Percentiles rank a stretch among this genome's conserved stretches.
Evolutionary conservation across 306 rosid species (phyloP).

Genomic region (Prunus campanulata): DNA sequence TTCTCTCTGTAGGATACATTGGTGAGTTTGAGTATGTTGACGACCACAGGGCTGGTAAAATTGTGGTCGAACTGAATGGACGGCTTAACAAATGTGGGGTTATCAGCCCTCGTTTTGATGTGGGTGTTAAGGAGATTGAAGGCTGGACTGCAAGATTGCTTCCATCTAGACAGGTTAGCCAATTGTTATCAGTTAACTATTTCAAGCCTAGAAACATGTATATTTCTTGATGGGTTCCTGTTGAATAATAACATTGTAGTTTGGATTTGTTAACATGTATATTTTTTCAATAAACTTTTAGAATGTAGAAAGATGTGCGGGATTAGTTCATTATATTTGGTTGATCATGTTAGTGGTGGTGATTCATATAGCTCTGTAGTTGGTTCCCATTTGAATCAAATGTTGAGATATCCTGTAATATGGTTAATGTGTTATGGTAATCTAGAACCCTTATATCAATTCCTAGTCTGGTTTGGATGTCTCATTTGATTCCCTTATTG

Average conservation of each 20-base stretch:
- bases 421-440: neutral
- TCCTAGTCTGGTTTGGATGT: neutral
- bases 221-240: neutral
- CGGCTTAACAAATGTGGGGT: constrained; percentile 67
- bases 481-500: neutral
- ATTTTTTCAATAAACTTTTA: neutral
- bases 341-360: neutral
- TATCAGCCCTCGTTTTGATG: constrained; percentile 68
- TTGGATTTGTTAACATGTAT: neutral
- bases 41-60: constrained; percentile 63
- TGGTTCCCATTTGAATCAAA: neutral
- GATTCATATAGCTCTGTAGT: neutral
- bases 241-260: too few species aligned
- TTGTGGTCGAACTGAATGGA: constrained; percentile 64
- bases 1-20: constrained; percentile 42
- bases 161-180: constrained; percentile 64
- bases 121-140: constrained; percentile 61
- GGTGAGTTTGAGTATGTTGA: constrained; percentile 67
- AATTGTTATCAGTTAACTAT: neutral
- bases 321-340: neutral
- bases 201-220: neutral
- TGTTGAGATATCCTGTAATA: neutral
- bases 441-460: neutral
- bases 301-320: neutral
- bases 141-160: constrained; percentile 69